Percentiles rank a stretch among this genome's conserved stretches.
Conservation (phyloP, 208 protist genomes). For the Entamoeba histolytica region DNA sequence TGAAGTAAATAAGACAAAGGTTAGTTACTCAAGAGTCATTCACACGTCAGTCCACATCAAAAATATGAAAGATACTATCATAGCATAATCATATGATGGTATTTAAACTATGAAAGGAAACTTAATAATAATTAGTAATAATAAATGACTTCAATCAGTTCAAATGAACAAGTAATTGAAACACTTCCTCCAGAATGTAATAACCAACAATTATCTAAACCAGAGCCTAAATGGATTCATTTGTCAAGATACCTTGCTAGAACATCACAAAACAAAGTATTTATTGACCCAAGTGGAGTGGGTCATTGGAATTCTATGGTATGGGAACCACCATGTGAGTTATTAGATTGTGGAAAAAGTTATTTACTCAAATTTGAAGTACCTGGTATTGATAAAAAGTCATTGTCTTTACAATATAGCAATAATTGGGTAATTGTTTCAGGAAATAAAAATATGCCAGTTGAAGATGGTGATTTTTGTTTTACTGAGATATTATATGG, state of each 20-base stretch:
- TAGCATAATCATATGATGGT: too few relatives aligned
- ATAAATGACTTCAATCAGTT: too few relatives aligned
- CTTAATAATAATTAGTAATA: too few relatives aligned
- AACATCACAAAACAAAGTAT: neutral
- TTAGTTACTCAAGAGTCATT: too few relatives aligned
- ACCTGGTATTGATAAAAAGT: neutral
- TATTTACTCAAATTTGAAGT: neutral
- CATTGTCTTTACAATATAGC: neutral
- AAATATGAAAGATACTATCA: too few relatives aligned
- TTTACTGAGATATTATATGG: neutral
- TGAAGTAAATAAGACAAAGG: too few relatives aligned
- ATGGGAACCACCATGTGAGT: neutral
- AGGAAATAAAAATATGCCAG: neutral
- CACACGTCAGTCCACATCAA: too few relatives aligned
- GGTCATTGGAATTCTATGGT: neutral
- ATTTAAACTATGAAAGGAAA: too few relatives aligned
- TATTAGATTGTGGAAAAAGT: neutral
- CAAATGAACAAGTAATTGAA: too few relatives aligned
- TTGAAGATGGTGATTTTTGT: neutral
- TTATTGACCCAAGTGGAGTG: neutral
- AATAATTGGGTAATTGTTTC: neutral
- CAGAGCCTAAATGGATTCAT: neutral
- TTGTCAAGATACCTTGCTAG: neutral
- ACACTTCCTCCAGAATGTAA: too few relatives aligned
- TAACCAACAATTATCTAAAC: neutral